phyloP scores from a whole-genome alignment of 2,329 filamentous ascomycete species.

The Penicillium sp. region DNA sequence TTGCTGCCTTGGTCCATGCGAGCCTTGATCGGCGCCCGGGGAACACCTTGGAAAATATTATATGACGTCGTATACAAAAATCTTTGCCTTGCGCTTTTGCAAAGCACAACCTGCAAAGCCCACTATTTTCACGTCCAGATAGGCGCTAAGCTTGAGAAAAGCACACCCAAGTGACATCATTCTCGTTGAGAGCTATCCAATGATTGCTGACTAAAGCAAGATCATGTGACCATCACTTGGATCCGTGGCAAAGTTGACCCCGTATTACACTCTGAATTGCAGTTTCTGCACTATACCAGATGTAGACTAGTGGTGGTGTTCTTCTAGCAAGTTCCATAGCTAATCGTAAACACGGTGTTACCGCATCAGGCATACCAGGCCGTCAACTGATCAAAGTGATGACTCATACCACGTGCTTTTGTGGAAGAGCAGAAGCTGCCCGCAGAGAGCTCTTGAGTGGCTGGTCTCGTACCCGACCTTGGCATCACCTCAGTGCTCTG shows the following conservation, averaged over 20 bases:
- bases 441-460: neutral
- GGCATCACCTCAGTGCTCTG: neutral
- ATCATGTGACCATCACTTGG: no score
- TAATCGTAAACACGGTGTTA: neutral
- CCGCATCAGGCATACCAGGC: neutral
- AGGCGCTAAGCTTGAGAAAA: no score
- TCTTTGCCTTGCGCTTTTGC: neutral
- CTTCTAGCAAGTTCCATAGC: no score
- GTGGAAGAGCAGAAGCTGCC: neutral
- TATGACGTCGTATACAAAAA: neutral
- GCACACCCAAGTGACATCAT: no score
- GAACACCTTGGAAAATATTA: neutral
- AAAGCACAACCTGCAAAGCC: no score
- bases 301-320: no score
- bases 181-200: no score
- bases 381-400: neutral
- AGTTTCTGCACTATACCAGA: no score
- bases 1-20: neutral
- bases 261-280: no score
- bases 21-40: neutral
- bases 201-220: no score
- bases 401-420: neutral
- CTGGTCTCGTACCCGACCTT: neutral
- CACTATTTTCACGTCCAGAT: no score
- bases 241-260: no score